Evolutionary conservation across 257 asterid species (phyloP), one percentile per base, ranked within the genome.

Genomic region (Haberlea rhodopensis): DNA sequence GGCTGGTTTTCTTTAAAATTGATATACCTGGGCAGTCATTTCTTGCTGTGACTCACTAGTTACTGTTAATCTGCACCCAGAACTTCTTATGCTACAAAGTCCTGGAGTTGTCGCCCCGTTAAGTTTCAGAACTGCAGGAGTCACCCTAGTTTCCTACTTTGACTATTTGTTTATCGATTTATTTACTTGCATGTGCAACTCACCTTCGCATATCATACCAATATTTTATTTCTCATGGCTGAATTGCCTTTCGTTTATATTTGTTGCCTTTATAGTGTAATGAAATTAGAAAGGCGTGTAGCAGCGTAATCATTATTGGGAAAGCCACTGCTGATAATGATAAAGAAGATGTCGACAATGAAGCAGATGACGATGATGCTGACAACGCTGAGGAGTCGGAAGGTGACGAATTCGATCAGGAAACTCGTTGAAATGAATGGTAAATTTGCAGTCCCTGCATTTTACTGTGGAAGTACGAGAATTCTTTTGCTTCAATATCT

Each of bases 341-440:
- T 53, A 89, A 87, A 73, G 97, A 87, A 75, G 96, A 89, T 19
- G 75, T 78, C 2, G 97, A 89, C 82, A 87, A 92, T 66, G 96
- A 92, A 57, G 96, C 78, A 0, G 99, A 90, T 54, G 99, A 90
- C 43, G 99, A 90, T 43, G 99, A 84, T 68, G 94, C 83, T 48
- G 96, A 94, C 75, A 85, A 89, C 49, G 97, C 78, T 8, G 97
- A 94, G 53, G 99, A 90, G 75, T 87, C 95, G 0, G 97, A 90
- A 57, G 94, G 91, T 46, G 99, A 94, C 65, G 99, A 94, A 26
- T 94, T 94, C 62, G 97, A 94, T 71, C 99, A 94, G 78, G 97
- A 87, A 74, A 87, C 97, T 18, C 85, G 94, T 65, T 91, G 83
- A 86, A 28, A 49, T 25, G 40, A 11, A 16, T 49, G 53, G 5